Evolutionary conservation across 2,329 filamentous ascomycete genomes (phyloP).

Genomic region (Microdochium paspali): DNA sequence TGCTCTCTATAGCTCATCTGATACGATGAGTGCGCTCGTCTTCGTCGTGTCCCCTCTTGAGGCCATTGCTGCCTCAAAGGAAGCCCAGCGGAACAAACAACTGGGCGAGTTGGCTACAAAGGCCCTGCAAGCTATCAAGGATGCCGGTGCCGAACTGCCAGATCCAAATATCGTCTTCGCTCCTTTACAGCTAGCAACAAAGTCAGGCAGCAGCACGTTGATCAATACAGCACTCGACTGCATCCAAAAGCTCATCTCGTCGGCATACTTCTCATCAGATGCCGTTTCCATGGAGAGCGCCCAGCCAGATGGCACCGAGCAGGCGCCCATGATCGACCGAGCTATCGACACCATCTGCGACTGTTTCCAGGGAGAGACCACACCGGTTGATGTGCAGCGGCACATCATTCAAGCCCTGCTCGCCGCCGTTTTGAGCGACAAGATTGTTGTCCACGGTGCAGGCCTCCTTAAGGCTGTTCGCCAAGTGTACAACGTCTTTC

Average conservation of each 20-base stretch:
- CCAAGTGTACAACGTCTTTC: conserved; percentile 97
- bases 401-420: conserved; percentile 97
- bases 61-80: conserved; percentile 82
- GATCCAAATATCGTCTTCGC: conserved; percentile 89
- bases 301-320: conserved; percentile 31
- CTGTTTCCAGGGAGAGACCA: conserved; percentile 95
- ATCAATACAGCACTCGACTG: conserved; percentile 90
- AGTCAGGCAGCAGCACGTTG: conserved; percentile 74
- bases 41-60: conserved; percentile 93
- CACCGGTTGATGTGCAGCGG: conserved; percentile 82
- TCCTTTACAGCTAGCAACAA: conserved; percentile 82
- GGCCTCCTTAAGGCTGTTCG: conserved; percentile 93
- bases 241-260: conserved; percentile 97
- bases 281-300: conserved; percentile 38
- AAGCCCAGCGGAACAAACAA: conserved; percentile 79
- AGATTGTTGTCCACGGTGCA: conserved; percentile 95
- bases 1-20: conserved; percentile 16
- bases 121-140: conserved; percentile 78
- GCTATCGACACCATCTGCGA: conserved; percentile 99
- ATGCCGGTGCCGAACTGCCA: conserved; percentile 70
- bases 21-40: conserved; percentile 83
- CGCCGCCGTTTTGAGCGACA: conserved; percentile 93
- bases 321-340: conserved; percentile 80
- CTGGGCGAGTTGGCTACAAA: conserved; percentile 73
- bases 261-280: conserved; percentile 83